Evolutionary conservation across 805 yeast species (phyloP), one percentile per base, ranked within the genome.

Genomic region (Wickerhamomyces ciferrii): DNA sequence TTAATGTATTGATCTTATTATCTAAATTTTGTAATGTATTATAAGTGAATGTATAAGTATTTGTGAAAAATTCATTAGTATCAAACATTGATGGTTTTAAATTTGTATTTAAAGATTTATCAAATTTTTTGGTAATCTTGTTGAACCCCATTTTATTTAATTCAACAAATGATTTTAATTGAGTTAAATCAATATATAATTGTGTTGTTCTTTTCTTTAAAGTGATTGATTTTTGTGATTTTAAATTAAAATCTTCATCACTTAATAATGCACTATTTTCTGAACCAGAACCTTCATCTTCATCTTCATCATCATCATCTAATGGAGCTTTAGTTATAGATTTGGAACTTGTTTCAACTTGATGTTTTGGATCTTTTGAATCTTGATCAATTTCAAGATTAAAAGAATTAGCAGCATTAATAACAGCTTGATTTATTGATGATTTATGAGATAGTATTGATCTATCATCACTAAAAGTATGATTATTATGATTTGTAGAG

Each of bases 81-180:
- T 64, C 65, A 18, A 81, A 75, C 32, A 86, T 65, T 34, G 70
- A 69, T 7, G 64, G 58, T 56, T 80, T 81, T 17, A 83, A 68
- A 24, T 74, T 63, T 35, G 81, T 74, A 48, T 75, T 75, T 53
- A 88, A 67, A 8, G 84, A 80, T 62, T 92, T 92, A 66, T 92
- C 97, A 60, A 87, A 91, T 67, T 92, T 92, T 62, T 92, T 92
- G 46, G 88, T 71, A 39, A 91, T 90, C 64, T 92, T 92, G 44
- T 83, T 74, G 63, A 92, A 87, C 0, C 97, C 98, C 38, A 91
- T 83, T 54, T 77, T 77, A 68, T 92, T 92, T 53, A 92, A 72
- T 59, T 90, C 96, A 45, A 86, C 76, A 63, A 72, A 92, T 1
- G 96, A 85, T 59, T 86, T 83, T 53, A 92, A 73, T 65, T 92